Base-by-base conservation (phyloP, 768 basidiomycete species). In the Boletus subcaerulescens region DNA sequence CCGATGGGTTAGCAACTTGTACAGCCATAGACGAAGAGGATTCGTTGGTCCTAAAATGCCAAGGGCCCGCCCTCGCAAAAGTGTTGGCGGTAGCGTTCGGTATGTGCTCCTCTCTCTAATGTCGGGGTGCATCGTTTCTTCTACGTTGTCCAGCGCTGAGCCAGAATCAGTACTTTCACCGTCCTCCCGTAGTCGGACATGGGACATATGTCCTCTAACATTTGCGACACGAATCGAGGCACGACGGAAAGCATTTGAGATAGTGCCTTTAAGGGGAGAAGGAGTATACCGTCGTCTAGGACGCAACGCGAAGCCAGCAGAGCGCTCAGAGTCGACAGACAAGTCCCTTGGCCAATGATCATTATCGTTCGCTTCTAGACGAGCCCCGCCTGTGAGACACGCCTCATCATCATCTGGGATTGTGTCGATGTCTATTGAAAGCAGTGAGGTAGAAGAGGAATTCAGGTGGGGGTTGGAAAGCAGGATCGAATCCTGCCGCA, bases 191-290 rank as follows among this genome's bases (percentile, higher is more conserved):
- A 88, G 65, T 35, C 81, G 75, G 12, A 86, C 68, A 53, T 84
- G 84, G 17, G 80, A 79, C 51, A 85, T 85, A 12, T 75, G 73
- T 4, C 82, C 83, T 10, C 82, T 82, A 51, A 93, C 68, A 66
- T 91, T 91, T 43, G 91, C 91, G 17, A 93, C 90, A 17, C 92
- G 84, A 55, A 86, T 65, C 8, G 87, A 90, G 47, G 84, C 84
- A 22, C 86, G 77, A 11, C 81, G 77, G 8, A 91, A 57, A 31
- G 88, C 77, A 24, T 76, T 73, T 63, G 79, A 81, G 46, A 90
- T 72, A 14, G 31, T 83, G 60, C 77, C 81, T 58, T 82, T 81
- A 22, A 89, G 66, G 1, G 87, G 83, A 0, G 85, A 85, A 5
- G 82, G 74, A 0, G 74, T 58, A 57, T 75, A 80, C 33, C 76